Base-by-base conservation (phyloP, 495 filamentous ascomycete species). In the Pseudoneurospora amorphoporcata region DNA sequence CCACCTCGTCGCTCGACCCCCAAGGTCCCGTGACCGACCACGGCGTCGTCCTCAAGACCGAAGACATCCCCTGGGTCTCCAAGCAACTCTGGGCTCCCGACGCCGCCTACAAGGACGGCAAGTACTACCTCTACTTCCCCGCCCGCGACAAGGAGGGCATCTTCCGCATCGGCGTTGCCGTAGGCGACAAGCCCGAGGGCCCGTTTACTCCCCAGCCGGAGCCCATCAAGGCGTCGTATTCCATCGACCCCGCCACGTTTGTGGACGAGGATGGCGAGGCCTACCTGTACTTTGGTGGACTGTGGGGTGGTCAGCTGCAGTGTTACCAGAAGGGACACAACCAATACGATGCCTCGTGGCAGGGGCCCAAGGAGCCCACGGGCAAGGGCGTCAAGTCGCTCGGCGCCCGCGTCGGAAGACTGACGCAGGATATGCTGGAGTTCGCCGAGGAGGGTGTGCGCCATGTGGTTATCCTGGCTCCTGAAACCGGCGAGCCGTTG, bases 221-320 rank as follows among this genome's bases (percentile, higher is more conserved):
- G 77, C 84, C 86, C 2, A 90, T 90, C 74, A 74, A 80, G 69
- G 89, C 88, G n/a, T 86, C 82, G 71, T 90, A 84, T 79, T 86
- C 83, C 76, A 90, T 91, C 78, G 89, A 91, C 76, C 88, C 88
- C 3, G 89, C 88, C n/a, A 82, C 79, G 39, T 89, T 90, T 73
- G 87, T 90, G 38, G 88, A 91, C 77, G 86, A 87, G 7, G 88
- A 90, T 78, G 86, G 84, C 68, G 75, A 85, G 38, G 87, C 87
- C 17, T 91, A 90, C 75, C 75, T 89, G 68, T 90, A 91, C 76
- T 90, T 90, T 78, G 89, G 89, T 70, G 89, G 89, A 4, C 82
- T 90, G 29, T 94, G 91, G 90, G 91, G 91, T 72, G 91, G 91
- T 2, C 90, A 92, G 79, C 81, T 93, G 73, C 84, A 86, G 77